phyloP scores from a whole-genome alignment of 208 protist species.

The Strigomonas galati region DNA sequence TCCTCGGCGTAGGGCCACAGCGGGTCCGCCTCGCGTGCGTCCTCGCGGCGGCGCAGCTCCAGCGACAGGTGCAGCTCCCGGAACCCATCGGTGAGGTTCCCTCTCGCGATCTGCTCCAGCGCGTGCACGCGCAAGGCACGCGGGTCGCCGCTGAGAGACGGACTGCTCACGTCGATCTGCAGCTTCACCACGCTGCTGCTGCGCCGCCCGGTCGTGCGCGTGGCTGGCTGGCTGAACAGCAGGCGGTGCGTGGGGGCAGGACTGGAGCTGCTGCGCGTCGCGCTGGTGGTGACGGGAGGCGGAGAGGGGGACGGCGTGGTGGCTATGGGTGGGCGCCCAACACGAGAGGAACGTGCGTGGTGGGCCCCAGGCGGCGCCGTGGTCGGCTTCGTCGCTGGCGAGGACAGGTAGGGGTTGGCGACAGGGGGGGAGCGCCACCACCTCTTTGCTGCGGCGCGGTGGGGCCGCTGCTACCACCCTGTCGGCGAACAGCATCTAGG shows the following conservation, averaged over 20 bases:
- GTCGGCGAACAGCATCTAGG: no score
- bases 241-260: no score
- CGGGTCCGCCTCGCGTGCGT: conserved; percentile 15
- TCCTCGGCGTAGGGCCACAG: conserved; percentile 43
- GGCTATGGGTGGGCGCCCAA: not conserved
- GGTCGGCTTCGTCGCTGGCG: no score
- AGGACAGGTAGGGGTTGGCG: no score
- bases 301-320: not conserved
- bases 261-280: not conserved
- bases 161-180: no score
- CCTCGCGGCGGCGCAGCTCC: conserved; percentile 25
- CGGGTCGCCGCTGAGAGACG: not conserved
- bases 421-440: no score
- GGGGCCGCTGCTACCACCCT: not conserved
- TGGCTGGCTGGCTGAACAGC: no score
- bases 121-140: not conserved
- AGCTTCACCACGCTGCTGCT: no score
- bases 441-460: not conserved
- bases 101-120: conserved; percentile 7
- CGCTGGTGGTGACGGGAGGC: not conserved
- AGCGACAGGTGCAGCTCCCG: conserved; percentile 9
- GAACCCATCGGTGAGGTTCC: conserved; percentile 14
- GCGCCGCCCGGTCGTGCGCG: no score
- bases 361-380: not conserved
- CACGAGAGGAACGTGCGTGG: not conserved